phyloP scores from a whole-genome alignment of 345 rosid genomes.

The Cochlearia excelsa region DNA sequence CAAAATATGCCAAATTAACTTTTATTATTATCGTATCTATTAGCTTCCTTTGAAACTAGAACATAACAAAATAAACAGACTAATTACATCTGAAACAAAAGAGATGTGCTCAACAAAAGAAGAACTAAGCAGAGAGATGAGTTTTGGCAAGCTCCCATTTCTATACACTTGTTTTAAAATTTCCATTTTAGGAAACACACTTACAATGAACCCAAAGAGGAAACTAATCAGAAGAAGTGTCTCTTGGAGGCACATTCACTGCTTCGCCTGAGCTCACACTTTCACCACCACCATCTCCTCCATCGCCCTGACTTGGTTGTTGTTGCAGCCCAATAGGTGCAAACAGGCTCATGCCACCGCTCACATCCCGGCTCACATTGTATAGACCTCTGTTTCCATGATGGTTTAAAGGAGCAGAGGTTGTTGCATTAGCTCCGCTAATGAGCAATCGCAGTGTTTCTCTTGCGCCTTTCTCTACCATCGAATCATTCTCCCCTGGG shows the following conservation, averaged over 20 bases:
- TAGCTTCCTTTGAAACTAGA: conserved; percentile 9
- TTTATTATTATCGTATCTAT: conserved; percentile 14
- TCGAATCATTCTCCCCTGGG: conserved; percentile 46
- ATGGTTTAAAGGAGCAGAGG: conserved; percentile 43
- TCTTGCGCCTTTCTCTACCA: conserved; percentile 85
- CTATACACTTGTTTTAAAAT: conserved; percentile 23
- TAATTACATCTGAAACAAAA: conserved; percentile 28
- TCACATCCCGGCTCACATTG: conserved; percentile 47
- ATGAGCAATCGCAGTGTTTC: conserved; percentile 84
- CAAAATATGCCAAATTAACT: neutral
- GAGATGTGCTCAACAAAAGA: conserved; percentile 15
- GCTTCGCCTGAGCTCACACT: conserved; percentile 36
- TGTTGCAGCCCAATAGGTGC: conserved; percentile 41
- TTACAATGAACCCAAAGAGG: neutral
- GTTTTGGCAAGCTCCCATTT: conserved; percentile 9
- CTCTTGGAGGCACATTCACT: conserved; percentile 24
- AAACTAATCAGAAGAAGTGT: conserved; percentile 33
- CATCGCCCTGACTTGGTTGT: conserved; percentile 16
- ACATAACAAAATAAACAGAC: conserved; percentile 7
- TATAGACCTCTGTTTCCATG: conserved; percentile 71
- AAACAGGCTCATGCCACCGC: conserved; percentile 44
- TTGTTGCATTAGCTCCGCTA: conserved; percentile 50
- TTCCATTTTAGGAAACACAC: conserved; percentile 12
- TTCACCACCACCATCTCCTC: conserved; percentile 25
- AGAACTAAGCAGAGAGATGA: conserved; percentile 13